A percentile compares a stretch with the other conserved stretches of the same genome.
Conservation (phyloP, 75 land plant species). For the Sequoia sempervirens region DNA sequence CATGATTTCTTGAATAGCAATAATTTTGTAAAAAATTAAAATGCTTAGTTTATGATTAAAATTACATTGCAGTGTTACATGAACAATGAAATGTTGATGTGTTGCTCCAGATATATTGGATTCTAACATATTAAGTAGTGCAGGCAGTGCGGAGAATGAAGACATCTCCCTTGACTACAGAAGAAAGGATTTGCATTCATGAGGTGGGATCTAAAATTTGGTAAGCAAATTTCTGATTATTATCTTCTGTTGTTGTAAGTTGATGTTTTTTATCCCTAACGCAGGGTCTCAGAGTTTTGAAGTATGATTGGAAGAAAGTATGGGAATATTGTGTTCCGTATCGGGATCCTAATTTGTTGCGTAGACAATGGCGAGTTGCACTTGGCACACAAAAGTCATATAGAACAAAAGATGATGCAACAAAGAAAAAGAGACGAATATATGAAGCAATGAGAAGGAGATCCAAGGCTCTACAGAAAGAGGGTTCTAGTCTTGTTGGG, state of each 20-base stretch:
- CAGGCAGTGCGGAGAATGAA: constrained; percentile 92
- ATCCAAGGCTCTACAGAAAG: constrained; percentile 19
- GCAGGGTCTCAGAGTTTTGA: constrained; percentile 72
- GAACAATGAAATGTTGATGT: not conserved
- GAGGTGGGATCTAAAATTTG: constrained; percentile 43
- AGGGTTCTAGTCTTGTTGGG: constrained; percentile 9
- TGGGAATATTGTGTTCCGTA: constrained; percentile 82
- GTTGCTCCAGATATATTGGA: not conserved
- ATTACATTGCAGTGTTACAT: not conserved
- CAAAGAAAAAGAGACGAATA: constrained; percentile 55
- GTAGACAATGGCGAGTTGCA: constrained; percentile 90
- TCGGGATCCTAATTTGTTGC: constrained; percentile 80
- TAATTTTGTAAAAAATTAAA: not conserved
- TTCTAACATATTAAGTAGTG: constrained; percentile 8
- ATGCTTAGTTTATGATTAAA: not conserved
- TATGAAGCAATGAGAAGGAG: constrained; percentile 54
- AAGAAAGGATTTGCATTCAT: constrained; percentile 68
- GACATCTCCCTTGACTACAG: constrained; percentile 76
- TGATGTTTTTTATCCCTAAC: not conserved
- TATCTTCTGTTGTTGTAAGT: not conserved
- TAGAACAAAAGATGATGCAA: constrained; percentile 30
- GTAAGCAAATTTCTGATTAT: not conserved
- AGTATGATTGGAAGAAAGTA: constrained; percentile 78
- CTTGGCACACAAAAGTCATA: constrained; percentile 84
- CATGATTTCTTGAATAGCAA: not conserved